These are phyloP conservation scores for Colletotrichum camelliae DNA, from an alignment of 2,329 filamentous ascomycete genomes.

Conservation along the genomic window DNA sequence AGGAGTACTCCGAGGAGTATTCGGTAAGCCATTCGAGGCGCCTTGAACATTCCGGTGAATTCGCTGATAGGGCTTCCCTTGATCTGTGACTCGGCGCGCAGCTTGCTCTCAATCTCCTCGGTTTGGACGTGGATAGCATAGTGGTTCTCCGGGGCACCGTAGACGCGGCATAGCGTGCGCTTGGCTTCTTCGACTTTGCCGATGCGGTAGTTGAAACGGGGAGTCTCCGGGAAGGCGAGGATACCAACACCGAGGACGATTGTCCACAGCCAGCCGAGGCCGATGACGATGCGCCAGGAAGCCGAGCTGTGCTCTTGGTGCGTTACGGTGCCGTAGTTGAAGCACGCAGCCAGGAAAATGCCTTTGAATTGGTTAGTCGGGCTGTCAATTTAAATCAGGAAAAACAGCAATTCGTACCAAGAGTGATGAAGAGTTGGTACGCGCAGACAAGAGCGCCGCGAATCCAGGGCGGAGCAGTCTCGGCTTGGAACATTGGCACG, in stretches of 20 bases:
- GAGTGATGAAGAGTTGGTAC: conserved; percentile 76
- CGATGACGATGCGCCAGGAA: conserved; percentile 67
- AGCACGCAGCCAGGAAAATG: conserved; percentile 34
- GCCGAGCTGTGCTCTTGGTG: conserved; percentile 50
- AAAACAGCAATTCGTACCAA: conserved; percentile 65
- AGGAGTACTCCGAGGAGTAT: conserved; percentile 64
- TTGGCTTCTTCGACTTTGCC: conserved; percentile 52
- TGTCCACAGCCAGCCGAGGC: conserved; percentile 57
- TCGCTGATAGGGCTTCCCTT: conserved; percentile 47
- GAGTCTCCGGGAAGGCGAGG: conserved; percentile 56
- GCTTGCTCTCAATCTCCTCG: conserved; percentile 58
- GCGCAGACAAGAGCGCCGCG: conserved; percentile 68
- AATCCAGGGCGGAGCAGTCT: conserved; percentile 71
- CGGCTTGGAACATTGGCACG: conserved; percentile 77
- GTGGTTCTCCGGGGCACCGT: conserved; percentile 48
- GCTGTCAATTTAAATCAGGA: conserved; percentile 41
- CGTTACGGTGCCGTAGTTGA: conserved; percentile 61
- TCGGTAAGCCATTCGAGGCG: conserved; percentile 68
- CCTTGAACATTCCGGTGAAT: conserved; percentile 66
- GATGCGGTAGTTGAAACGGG: conserved; percentile 54
- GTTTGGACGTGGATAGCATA: conserved; percentile 53
- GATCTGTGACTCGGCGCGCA: conserved; percentile 50
- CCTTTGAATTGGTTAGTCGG: neutral
- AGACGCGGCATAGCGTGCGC: conserved; percentile 52
- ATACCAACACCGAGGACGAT: conserved; percentile 54